phyloP scores from a whole-genome alignment of 805 yeast genomes.

The Torulaspora indica region DNA sequence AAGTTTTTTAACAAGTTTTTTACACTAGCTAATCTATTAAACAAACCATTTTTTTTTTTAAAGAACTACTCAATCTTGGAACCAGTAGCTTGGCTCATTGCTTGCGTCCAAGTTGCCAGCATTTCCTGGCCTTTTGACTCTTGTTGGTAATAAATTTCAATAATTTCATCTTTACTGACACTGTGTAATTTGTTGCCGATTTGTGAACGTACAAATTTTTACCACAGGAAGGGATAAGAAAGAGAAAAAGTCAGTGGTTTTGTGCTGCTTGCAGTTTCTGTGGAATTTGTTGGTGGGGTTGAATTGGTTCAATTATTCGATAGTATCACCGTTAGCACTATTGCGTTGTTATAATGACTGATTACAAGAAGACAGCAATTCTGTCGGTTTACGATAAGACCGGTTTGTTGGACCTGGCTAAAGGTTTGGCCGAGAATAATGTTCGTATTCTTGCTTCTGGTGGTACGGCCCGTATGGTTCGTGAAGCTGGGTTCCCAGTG shows the following conservation, averaged over 20 bases:
- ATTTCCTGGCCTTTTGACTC: not conserved
- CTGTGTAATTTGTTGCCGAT: not conserved
- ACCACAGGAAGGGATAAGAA: constrained; percentile 1
- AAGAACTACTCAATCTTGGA: too few relatives aligned
- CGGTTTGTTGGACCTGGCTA: constrained; percentile 91
- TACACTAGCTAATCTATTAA: constrained; percentile 6
- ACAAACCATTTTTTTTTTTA: constrained; percentile 5
- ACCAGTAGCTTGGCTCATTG: too few relatives aligned
- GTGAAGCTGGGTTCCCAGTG: constrained; percentile 97
- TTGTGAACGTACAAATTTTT: not conserved
- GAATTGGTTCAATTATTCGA: not conserved
- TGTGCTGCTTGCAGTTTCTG: too few relatives aligned
- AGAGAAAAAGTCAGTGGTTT: not conserved
- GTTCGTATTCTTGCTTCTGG: constrained; percentile 95
- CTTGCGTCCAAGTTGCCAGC: not conserved
- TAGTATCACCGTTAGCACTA: not conserved
- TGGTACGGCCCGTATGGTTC: constrained; percentile 89
- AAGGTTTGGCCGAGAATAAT: constrained; percentile 82
- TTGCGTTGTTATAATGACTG: constrained; percentile 11
- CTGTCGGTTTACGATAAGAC: constrained; percentile 97
- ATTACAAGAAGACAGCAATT: constrained; percentile 77
- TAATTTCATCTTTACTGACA: too few relatives aligned
- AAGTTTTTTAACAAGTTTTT: not conserved
- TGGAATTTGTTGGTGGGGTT: not conserved
- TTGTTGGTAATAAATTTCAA: not conserved